Evolutionary conservation across 2,329 filamentous ascomycete species (phyloP), one percentile per base, ranked within the genome.

Genomic region (Fusarium sp.): DNA sequence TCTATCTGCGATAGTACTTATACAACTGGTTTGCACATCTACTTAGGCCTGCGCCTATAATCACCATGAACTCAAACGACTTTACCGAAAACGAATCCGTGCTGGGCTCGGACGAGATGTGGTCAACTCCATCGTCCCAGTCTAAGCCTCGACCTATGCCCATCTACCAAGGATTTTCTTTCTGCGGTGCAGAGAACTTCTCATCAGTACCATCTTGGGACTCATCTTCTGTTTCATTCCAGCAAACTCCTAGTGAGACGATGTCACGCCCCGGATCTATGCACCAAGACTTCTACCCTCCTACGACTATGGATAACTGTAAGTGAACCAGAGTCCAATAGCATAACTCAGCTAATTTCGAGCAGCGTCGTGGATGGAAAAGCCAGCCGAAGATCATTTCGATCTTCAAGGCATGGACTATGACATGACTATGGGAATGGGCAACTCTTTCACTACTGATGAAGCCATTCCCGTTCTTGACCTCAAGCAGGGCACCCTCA

Each of bases 381-480:
- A 89, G 75, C 77, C 84, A 17, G 86, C 82, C 66, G 87, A 88
- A 49, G 87, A 88, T 52, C 82, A 77, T 53, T 78, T 87, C 46
- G 87, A 88, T 33, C 80, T 89, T 48, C 83, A 85, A 21, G 79
- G 78, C 45, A 75, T 89, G 51, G 87, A 89, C 37, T 77, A 81
- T 14, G 88, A 90, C 35, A 85, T 88, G 80, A 76, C 78, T 68
- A 88, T 88, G 80, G 77, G 79, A 69, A 88, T 90, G 68, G 87
- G 87, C 48, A 87, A 89, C 73, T 86, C 87, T 9, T 89, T 85
- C 75, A 87, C 87, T 8, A 82, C 86, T 7, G 88, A 90, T 67
- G 88, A 90, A 66, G 83, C 84, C 52, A 85, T 90, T 65, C 86
- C 87, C 14, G 85, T 90, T 56, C 80, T 90, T 35, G 88, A 90